Evolutionary conservation across 345 rosid species (phyloP).

Genomic region (Dimocarpus longan): DNA sequence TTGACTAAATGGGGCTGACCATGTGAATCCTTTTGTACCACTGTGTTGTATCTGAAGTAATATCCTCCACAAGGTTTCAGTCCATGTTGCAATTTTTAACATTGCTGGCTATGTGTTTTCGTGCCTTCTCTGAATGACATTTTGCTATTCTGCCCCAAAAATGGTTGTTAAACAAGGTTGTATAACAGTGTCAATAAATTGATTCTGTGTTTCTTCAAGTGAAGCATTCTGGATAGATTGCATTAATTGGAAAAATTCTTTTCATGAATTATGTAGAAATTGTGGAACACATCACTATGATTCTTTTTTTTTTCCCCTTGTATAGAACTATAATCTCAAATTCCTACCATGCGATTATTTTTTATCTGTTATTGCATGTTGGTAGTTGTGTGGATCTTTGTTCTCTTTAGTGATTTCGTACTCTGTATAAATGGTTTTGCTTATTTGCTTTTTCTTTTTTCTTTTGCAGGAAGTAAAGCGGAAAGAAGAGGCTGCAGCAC

Average conservation of each 20-base stretch:
- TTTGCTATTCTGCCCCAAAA: not conserved
- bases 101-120: not conserved
- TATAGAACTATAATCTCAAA: not conserved
- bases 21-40: not conserved
- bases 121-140: not conserved
- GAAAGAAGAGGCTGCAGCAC: slow-evolving; percentile 94
- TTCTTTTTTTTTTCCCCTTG: too few relatives aligned
- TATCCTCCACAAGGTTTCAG: not conserved
- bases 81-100: not conserved
- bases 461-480: slow-evolving; percentile 69
- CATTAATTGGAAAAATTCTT: not conserved
- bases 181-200: not conserved
- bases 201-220: not conserved
- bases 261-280: not conserved
- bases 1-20: not conserved
- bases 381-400: not conserved
- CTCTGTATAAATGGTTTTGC: slow-evolving; percentile 3
- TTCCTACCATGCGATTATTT: not conserved
- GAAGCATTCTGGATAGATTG: not conserved
- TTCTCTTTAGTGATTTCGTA: not conserved
- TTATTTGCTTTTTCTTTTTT: slow-evolving; percentile 21
- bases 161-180: not conserved
- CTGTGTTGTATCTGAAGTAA: not conserved
- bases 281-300: not conserved
- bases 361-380: not conserved